Conservation (phyloP, 2,329 filamentous ascomycete species). For the Paracoccidioides brasiliensis region DNA sequence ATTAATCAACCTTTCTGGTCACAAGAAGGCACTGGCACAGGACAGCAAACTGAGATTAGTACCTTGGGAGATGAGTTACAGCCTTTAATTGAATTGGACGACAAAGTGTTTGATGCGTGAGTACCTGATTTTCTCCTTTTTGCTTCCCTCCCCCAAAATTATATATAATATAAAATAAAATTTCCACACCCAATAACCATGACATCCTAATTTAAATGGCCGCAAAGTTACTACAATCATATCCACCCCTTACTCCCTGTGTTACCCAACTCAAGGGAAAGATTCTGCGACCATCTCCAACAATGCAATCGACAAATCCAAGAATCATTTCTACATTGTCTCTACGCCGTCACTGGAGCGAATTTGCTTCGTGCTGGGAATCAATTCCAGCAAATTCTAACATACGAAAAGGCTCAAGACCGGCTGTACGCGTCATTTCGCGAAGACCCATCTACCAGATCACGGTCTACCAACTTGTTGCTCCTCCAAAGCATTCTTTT, state of each 20-base stretch:
- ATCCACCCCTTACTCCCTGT: slow-evolving; percentile 30
- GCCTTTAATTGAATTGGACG: slow-evolving; percentile 25
- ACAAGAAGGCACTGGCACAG: slow-evolving; percentile 8
- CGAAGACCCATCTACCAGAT: slow-evolving; percentile 22
- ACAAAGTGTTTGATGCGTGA: slow-evolving; percentile 28
- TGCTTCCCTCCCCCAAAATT: neutral
- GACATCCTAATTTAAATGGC: neutral
- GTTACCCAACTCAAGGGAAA: slow-evolving; percentile 28
- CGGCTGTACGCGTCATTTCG: slow-evolving; percentile 27
- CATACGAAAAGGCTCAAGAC: slow-evolving; percentile 30
- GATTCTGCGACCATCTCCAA: slow-evolving; percentile 25
- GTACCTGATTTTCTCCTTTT: slow-evolving; percentile 7
- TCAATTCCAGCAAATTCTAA: slow-evolving; percentile 20
- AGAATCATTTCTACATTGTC: slow-evolving; percentile 28
- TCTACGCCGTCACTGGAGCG: slow-evolving; percentile 29
- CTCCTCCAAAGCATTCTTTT: slow-evolving; percentile 30
- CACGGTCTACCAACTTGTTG: slow-evolving; percentile 26
- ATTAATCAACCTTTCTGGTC: slow-evolving; percentile 29
- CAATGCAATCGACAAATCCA: slow-evolving; percentile 29
- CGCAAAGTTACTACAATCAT: slow-evolving; percentile 27
- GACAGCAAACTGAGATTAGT: slow-evolving; percentile 19
- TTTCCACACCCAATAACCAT: neutral
- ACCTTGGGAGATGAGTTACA: slow-evolving; percentile 24
- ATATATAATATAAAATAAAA: too few relatives aligned
- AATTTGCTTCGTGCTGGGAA: slow-evolving; percentile 22